phyloP scores from a whole-genome alignment of 495 filamentous ascomycete genomes.

The Talaromyces stipitatus region DNA sequence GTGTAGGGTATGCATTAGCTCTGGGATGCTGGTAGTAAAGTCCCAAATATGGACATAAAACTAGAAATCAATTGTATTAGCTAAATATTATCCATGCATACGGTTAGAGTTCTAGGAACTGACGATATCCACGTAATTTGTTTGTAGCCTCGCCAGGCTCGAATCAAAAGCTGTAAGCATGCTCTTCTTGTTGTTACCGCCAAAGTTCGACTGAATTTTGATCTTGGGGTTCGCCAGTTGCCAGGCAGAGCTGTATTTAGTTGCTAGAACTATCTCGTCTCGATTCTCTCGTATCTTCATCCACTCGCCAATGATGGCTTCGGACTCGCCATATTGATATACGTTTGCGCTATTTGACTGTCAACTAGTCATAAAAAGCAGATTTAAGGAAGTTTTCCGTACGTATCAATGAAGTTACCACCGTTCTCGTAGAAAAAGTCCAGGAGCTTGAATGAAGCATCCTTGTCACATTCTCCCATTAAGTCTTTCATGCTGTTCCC shows the following conservation, averaged over 20 bases:
- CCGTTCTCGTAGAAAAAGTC: conserved; percentile 54
- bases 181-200: conserved; percentile 51
- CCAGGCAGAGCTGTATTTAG: conserved; percentile 55
- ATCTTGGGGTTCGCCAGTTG: conserved; percentile 22
- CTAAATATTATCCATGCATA: too few species aligned
- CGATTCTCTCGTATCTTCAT: conserved; percentile 41
- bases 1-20: conserved; percentile 38
- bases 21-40: conserved; percentile 30
- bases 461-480: conserved; percentile 50
- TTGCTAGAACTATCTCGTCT: conserved; percentile 58
- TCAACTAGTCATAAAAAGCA: background rate
- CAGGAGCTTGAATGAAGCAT: conserved; percentile 47
- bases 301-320: conserved; percentile 65
- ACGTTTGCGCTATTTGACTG: conserved; percentile 39
- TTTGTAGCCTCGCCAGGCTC: conserved; percentile 54
- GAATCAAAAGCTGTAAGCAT: conserved; percentile 44
- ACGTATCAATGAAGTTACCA: conserved; percentile 66
- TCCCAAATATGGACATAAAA: conserved; percentile 36
- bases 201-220: conserved; percentile 42
- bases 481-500: conserved; percentile 37
- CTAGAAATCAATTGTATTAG: background rate
- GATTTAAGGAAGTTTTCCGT: background rate
- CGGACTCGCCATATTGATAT: conserved; percentile 60
- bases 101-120: too few species aligned
- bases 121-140: conserved; percentile 51